Conservation (phyloP, 768 basidiomycete genomes). For the Mycena venus region DNA sequence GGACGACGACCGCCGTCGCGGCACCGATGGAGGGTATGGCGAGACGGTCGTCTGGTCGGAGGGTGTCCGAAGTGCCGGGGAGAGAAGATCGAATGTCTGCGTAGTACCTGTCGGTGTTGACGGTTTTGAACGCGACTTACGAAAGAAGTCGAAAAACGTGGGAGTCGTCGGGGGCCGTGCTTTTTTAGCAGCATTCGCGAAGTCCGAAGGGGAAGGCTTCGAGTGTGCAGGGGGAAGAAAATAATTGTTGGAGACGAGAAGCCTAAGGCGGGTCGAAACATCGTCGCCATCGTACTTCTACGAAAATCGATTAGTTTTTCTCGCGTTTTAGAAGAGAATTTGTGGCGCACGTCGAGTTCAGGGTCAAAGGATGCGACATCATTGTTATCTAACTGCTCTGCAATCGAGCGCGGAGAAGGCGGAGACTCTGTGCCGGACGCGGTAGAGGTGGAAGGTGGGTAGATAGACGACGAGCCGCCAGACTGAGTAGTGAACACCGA, state of each 20-base stretch:
- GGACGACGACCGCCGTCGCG: constrained; percentile 54
- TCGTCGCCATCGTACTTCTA: constrained; percentile 79
- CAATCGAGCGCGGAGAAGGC: constrained; percentile 71
- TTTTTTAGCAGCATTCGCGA: constrained; percentile 69
- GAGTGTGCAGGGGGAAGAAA: constrained; percentile 90
- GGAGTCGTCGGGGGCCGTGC: constrained; percentile 56
- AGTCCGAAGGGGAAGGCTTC: constrained; percentile 80
- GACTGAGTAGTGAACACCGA: constrained; percentile 70
- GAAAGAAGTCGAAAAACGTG: constrained; percentile 79
- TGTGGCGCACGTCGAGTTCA: constrained; percentile 62
- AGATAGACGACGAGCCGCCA: constrained; percentile 80
- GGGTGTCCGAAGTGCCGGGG: constrained; percentile 72
- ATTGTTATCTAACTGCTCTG: constrained; percentile 56
- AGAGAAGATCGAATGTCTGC: constrained; percentile 51
- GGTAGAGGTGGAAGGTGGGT: constrained; percentile 80
- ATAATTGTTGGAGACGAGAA: constrained; percentile 90
- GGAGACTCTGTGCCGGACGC: constrained; percentile 75
- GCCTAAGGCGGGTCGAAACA: constrained; percentile 85
- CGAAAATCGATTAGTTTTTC: no score
- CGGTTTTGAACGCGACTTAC: constrained; percentile 70
- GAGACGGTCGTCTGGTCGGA: constrained; percentile 72
- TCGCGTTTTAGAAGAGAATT: no score
- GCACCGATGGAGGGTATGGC: constrained; percentile 49
- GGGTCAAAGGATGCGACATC: constrained; percentile 62
- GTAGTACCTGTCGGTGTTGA: constrained; percentile 57